Evolutionary conservation across 2,329 filamentous ascomycete species (phyloP).

Genomic region (Colletotrichum sublineola): DNA sequence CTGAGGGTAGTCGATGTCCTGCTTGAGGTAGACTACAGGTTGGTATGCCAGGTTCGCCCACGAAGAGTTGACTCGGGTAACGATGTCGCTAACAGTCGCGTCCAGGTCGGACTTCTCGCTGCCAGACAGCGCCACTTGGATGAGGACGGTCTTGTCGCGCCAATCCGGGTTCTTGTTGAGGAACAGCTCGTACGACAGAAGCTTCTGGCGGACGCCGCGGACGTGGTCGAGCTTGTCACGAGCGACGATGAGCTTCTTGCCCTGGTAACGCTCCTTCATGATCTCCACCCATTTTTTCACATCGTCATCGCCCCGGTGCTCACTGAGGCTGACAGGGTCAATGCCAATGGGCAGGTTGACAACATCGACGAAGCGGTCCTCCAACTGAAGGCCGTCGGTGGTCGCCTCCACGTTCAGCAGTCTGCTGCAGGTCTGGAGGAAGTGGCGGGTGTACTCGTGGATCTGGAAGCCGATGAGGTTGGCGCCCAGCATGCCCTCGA

Average conservation of each 20-base stretch:
- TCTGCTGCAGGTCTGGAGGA: conserved; percentile 94
- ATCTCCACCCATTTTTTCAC: conserved; percentile 84
- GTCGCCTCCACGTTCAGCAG: conserved; percentile 92
- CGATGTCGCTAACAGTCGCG: conserved; percentile 91
- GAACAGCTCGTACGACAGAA: conserved; percentile 92
- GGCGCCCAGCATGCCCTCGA: conserved; percentile 93
- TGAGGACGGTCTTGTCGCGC: conserved; percentile 88
- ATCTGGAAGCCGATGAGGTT: conserved; percentile 96
- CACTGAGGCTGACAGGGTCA: conserved; percentile 81
- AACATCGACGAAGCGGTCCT: conserved; percentile 94
- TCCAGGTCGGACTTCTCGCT: conserved; percentile 91
- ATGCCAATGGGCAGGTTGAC: conserved; percentile 90
- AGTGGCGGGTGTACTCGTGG: conserved; percentile 92
- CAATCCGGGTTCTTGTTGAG: conserved; percentile 93
- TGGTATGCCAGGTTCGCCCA: conserved; percentile 94
- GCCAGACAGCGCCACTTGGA: conserved; percentile 93
- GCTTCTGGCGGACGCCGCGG: conserved; percentile 91
- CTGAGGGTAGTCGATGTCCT: conserved; percentile 92
- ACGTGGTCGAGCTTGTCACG: conserved; percentile 95
- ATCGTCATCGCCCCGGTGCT: conserved; percentile 77
- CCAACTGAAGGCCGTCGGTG: conserved; percentile 87
- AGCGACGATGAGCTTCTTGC: conserved; percentile 91
- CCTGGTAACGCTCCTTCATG: conserved; percentile 86
- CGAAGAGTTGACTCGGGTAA: conserved; percentile 91
- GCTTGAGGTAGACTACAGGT: conserved; percentile 92